Conservation (phyloP, 2,329 filamentous ascomycete species). For the Colletotrichum graminicola region DNA sequence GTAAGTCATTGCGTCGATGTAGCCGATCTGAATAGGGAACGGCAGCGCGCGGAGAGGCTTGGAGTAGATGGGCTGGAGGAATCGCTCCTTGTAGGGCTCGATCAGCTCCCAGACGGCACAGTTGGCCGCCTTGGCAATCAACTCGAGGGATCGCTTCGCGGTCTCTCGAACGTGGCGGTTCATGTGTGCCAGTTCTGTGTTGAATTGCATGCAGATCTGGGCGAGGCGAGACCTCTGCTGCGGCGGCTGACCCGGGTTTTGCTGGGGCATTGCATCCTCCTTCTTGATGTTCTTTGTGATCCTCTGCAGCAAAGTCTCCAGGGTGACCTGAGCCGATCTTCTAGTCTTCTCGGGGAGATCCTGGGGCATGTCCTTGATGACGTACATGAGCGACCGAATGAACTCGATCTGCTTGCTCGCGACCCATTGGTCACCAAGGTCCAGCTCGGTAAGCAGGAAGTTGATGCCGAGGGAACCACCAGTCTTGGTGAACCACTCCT, state of each 20-base stretch:
- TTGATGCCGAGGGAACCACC: slow-evolving; percentile 93
- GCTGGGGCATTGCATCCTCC: slow-evolving; percentile 72
- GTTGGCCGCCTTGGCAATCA: slow-evolving; percentile 82
- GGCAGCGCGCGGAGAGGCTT: slow-evolving; percentile 94
- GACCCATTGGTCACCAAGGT: slow-evolving; percentile 88
- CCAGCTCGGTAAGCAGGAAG: slow-evolving; percentile 85
- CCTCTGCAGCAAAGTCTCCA: slow-evolving; percentile 81
- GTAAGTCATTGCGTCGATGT: slow-evolving; percentile 97
- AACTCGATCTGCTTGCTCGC: slow-evolving; percentile 87
- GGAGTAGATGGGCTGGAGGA: slow-evolving; percentile 92
- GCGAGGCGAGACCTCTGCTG: slow-evolving; percentile 72
- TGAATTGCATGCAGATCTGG: slow-evolving; percentile 85
- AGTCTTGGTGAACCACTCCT: slow-evolving; percentile 99
- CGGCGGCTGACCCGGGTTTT: slow-evolving; percentile 53
- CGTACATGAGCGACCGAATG: slow-evolving; percentile 91
- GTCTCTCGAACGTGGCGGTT: slow-evolving; percentile 94
- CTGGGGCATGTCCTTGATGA: slow-evolving; percentile 97
- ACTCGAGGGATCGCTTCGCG: slow-evolving; percentile 82
- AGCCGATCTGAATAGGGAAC: slow-evolving; percentile 95
- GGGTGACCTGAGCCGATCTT: slow-evolving; percentile 82
- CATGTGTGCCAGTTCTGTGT: slow-evolving; percentile 92
- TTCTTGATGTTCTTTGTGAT: slow-evolving; percentile 85
- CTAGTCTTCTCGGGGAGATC: slow-evolving; percentile 93
- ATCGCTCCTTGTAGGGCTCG: slow-evolving; percentile 87
- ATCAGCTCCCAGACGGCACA: slow-evolving; percentile 90